Base-by-base conservation (phyloP, 768 basidiomycete species). In the Auriscalpium orientale region DNA sequence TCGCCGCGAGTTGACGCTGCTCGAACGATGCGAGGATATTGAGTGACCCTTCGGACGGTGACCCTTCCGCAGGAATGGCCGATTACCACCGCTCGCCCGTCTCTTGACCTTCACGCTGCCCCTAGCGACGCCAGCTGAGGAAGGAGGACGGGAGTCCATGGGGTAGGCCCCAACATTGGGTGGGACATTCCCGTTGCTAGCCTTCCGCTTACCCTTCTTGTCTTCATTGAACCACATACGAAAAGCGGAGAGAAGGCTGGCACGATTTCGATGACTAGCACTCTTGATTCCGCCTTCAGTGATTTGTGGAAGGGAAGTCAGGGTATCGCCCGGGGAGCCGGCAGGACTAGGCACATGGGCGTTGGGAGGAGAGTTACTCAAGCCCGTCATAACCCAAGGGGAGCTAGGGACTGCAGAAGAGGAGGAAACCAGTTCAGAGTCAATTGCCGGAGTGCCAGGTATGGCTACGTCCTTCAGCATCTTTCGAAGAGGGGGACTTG, bases 171-270 rank as follows among this genome's bases (percentile, higher is more conserved):
- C 52, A 38, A 59, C 53, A 15, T 18, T 43, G 38, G 53, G 47
- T 43, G 20, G 51, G 16, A 49, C 49, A 20, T 61, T 53, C 45
- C 67, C 45, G 53, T 59, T 21, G 48, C 54, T 34, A 33, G 67
- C 84, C 69, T 89, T 89, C 51, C 89, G 79, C 72, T 95, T 95
- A 4, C 91, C 85, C 66, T 91, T 93, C 61, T 80, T 78, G 60
- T 94, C 94, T 58, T 97, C 93, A 57, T 92, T 83, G 71, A 98
- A 95, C 91, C 95, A 93, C 58, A 86, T 77, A 46, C 91, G 81
- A 72, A 98, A 92, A 7, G 91, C 82, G 3, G 87, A 84, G 49
- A 98, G 73, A 33, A 98, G 68, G 66, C 88, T 92, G 8, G 90
- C 89, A 37, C 88, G 78, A 66, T 88, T 85, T 21, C 85, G 77